Evolutionary conservation across 2,329 filamentous ascomycete species (phyloP), one percentile per base, ranked within the genome.

Genomic region (Alternaria panax): DNA sequence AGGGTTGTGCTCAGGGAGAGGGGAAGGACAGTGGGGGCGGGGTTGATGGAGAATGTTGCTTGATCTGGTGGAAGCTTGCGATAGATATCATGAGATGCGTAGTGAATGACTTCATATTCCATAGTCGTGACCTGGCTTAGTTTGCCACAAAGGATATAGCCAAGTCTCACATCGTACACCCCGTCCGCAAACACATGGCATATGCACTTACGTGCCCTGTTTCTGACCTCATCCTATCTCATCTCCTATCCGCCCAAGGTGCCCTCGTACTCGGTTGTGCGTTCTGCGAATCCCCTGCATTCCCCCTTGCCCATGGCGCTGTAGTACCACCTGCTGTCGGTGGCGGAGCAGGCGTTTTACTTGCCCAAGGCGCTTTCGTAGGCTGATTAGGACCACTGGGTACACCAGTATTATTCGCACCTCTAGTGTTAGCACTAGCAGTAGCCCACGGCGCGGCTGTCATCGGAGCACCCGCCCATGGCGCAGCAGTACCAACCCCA

Each of bases 21-120:
- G 51, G 95, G 95, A 1, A 87, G 90, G 67, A 98, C 95, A 2
- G 86, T 98, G 59, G 95, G 92, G 11, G 93, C 93, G 36, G 95
- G 95, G 2, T 80, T 97, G 64, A 79, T 98, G 68, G 93, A 97
- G 75, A 69, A 72, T 57, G 69, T 70, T 16, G 69, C 69, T 7
- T 69, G 51, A 25, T 5, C 27, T 16, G 5, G 18, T 14, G 20
- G 20, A 41, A 41, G 20, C 34, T 9, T 38, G n/a, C 8, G n/a
- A 38, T 11, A 38, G n/a, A 38, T 11, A 38, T 4, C 8, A 9
- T 18, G n/a, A 9, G n/a, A 9, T 38, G 34, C 3, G 34, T 38
- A 38, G 7, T 38, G 34, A 11, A 16, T 22, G 18, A 7, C 11
- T 24, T 8, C 6, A 6, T 16, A 16, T 2, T 24, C 12, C 6